Percentiles rank a stretch among this genome's conserved stretches.
Conservation (phyloP, 345 rosid species). For the Combretum micranthum region DNA sequence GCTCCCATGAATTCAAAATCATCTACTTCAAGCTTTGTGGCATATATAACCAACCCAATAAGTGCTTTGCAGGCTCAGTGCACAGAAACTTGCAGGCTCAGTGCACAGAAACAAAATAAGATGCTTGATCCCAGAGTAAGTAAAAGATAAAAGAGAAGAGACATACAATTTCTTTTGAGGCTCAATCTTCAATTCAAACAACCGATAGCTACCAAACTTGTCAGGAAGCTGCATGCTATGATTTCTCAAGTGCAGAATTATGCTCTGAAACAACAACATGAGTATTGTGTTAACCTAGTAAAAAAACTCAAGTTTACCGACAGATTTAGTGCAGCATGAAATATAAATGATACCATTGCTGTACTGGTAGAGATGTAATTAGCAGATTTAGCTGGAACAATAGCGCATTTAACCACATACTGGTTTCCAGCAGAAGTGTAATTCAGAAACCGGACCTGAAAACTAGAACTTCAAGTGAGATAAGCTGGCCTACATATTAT, state of each 20-base stretch:
- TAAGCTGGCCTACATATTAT: background rate
- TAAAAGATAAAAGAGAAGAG: background rate
- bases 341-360: conserved; percentile 39
- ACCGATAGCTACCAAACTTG: conserved; percentile 47
- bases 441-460: conserved; percentile 61
- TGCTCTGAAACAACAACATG: conserved; percentile 28
- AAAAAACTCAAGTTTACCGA: background rate
- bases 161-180: conserved; percentile 20
- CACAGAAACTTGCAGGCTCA: too few relatives aligned
- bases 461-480: conserved; percentile 8
- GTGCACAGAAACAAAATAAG: background rate
- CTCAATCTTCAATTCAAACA: conserved; percentile 57
- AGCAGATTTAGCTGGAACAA: conserved; percentile 51
- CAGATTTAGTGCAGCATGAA: background rate
- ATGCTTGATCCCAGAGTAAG: background rate
- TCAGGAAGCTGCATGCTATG: conserved; percentile 61
- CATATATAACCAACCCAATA: too few relatives aligned
- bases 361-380: conserved; percentile 46
- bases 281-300: background rate
- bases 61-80: too few relatives aligned
- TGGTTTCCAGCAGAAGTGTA: conserved; percentile 47
- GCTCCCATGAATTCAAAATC: too few relatives aligned
- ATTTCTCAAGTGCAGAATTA: conserved; percentile 52
- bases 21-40: too few relatives aligned
- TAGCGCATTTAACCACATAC: conserved; percentile 41